Evolutionary conservation across 441 rosid species (phyloP).

Genomic region (Aleurites moluccanus): DNA sequence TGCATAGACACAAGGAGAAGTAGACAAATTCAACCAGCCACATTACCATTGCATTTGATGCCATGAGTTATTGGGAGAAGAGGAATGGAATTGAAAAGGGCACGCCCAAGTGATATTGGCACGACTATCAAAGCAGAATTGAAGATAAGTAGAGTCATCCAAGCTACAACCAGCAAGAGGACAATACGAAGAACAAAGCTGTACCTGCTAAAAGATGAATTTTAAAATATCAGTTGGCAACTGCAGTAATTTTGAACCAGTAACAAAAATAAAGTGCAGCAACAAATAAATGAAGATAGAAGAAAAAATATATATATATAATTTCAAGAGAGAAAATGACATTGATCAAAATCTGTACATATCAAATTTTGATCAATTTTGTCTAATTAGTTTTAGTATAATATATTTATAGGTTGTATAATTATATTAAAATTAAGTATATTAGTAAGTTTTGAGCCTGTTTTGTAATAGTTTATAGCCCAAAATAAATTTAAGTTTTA

Average conservation of each 20-base stretch:
- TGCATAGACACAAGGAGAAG: not conserved
- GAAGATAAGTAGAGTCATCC: slow-evolving; percentile 93
- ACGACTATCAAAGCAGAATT: slow-evolving; percentile 86
- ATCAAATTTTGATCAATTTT: no score
- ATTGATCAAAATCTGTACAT: no score
- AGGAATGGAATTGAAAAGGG: slow-evolving; percentile 86
- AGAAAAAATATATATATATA: not conserved
- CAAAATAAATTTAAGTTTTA: no score
- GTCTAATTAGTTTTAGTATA: no score
- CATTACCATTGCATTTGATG: slow-evolving; percentile 91
- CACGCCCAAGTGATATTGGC: slow-evolving; percentile 90
- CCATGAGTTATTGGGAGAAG: slow-evolving; percentile 96
- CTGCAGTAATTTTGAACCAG: slow-evolving; percentile 11
- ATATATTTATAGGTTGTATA: no score
- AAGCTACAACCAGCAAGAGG: slow-evolving; percentile 80
- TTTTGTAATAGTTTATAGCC: no score
- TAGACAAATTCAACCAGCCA: slow-evolving; percentile 8
- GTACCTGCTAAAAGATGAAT: slow-evolving; percentile 59
- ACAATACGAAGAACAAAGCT: slow-evolving; percentile 82
- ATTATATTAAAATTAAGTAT: no score
- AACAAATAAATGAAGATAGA: not conserved
- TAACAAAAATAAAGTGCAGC: not conserved
- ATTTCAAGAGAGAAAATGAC: not conserved
- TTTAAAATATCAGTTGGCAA: slow-evolving; percentile 14
- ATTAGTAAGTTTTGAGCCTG: no score